Percentiles rank a stretch among this genome's conserved stretches.
These are phyloP conservation scores for Penicillium herquei DNA, from an alignment of 495 filamentous ascomycete genomes.

Conservation along the genomic window DNA sequence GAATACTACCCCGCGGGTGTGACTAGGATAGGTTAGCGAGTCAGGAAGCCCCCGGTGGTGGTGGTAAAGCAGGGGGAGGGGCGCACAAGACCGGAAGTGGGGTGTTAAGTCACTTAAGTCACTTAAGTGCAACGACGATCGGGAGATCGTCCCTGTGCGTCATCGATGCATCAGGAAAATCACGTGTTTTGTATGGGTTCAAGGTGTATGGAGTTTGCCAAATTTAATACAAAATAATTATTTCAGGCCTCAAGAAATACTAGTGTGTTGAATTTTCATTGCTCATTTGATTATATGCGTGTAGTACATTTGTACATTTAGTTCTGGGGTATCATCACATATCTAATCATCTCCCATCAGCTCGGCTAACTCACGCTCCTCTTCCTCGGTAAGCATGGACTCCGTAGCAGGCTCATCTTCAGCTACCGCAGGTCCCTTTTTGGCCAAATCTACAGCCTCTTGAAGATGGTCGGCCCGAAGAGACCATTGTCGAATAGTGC, in stretches of 20 bases:
- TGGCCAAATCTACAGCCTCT: constrained; percentile 56
- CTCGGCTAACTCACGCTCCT: constrained; percentile 83
- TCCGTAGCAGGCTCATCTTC: constrained; percentile 46
- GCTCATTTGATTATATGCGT: too few species aligned
- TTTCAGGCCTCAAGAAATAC: too few species aligned
- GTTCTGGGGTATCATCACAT: constrained; percentile 3
- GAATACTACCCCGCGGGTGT: constrained; percentile 10
- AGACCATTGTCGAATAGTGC: constrained; percentile 80
- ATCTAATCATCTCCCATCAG: constrained; percentile 68
- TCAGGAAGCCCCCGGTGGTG: constrained; percentile 1
- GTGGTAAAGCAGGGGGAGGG: constrained; percentile 7
- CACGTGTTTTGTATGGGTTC: constrained; percentile 23
- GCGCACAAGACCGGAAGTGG: constrained; percentile 20
- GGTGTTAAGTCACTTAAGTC: too few species aligned
- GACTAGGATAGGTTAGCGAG: constrained; percentile 6
- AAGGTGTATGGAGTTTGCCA: not conserved
- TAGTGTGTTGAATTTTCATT: too few species aligned
- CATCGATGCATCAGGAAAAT: constrained; percentile 33
- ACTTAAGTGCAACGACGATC: constrained; percentile 14
- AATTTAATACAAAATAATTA: not conserved
- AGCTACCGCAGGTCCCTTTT: constrained; percentile 47
- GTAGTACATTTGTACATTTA: not conserved
- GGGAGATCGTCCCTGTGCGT: constrained; percentile 41
- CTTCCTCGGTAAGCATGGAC: constrained; percentile 68
- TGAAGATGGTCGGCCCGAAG: constrained; percentile 63